Conservation (phyloP, 192 early-diverging fungal genomes). For the Backusella tarrabulga region DNA sequence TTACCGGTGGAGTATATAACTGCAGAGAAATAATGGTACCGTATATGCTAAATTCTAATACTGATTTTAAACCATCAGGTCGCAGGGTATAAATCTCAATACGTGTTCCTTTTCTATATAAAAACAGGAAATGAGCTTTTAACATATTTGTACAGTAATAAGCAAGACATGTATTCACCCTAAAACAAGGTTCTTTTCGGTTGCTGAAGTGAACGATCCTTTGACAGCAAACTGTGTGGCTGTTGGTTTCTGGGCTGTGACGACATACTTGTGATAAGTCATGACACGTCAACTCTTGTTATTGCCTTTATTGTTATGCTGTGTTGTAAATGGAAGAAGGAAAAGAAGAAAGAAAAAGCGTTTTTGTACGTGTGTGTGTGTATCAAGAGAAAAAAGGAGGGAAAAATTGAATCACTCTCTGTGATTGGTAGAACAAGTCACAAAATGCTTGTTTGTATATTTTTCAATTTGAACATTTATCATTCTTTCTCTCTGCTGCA, state of each 20-base stretch:
- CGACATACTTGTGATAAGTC: conserved; percentile 67
- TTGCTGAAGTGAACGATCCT: conserved; percentile 66
- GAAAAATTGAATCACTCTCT: too few relatives aligned
- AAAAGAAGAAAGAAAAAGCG: neutral
- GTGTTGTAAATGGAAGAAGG: neutral
- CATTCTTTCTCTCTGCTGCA: too few relatives aligned
- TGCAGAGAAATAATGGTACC: conserved; percentile 65
- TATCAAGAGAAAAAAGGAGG: too few relatives aligned
- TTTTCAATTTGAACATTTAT: too few relatives aligned
- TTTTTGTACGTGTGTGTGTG: too few relatives aligned
- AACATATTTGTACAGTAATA: neutral
- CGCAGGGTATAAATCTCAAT: conserved; percentile 59
- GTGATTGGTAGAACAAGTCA: too few relatives aligned
- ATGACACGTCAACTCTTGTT: conserved; percentile 15
- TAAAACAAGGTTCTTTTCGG: conserved; percentile 72
- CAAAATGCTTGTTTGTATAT: too few relatives aligned
- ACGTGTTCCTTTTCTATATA: conserved; percentile 56
- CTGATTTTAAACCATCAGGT: conserved; percentile 50
- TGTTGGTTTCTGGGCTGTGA: conserved; percentile 81
- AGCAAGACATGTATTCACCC: conserved; percentile 46
- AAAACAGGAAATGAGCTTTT: too few relatives aligned
- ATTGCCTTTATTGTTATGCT: neutral
- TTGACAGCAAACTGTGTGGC: conserved; percentile 65
- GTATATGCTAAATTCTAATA: conserved; percentile 64
- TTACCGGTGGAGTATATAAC: conserved; percentile 40